Evolutionary conservation across 768 basidiomycete species (phyloP), one percentile per base, ranked within the genome.

Genomic region (Rhodotorula sphaerocarpa): DNA sequence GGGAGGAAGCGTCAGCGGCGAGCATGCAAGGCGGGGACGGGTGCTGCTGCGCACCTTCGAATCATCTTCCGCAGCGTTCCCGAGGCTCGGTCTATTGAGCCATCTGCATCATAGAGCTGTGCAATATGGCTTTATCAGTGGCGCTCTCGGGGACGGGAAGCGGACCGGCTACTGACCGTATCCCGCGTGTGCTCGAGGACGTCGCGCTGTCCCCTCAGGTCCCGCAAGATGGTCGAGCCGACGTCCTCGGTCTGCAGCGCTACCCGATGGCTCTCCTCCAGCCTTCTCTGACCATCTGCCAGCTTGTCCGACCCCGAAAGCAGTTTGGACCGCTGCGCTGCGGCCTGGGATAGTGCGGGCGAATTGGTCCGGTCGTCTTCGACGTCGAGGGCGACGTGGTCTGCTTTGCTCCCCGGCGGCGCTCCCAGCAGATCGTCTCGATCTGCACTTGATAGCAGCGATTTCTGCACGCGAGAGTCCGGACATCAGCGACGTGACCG

Each of bases 211-310:
- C 80, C 78, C 57, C 90, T 77, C 66, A 99, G 79, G 74, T 87
- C 90, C 73, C 84, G 75, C 68, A 99, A 74, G 69, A 99, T 96
- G 70, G 90, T 90, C 16, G 90, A 86, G 14, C 95, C 95, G 47
- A 96, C 86, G 73, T 88, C 85, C 77, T 97, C 95, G 18, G 95
- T 96, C 79, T 99, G 93, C 36, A 99, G 77, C 15, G 93, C 93
- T 44, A 97, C 82, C 28, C 90, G 82, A 62, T 95, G 91, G 25
- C 86, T 88, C 63, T 96, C 91, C 68, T 90, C 85, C 56, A 99
- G 75, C 44, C 95, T 80, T 64, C 85, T 81, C 3, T 85, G 81
- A 3, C 93, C 91, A 70, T 95, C 88, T 69, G 88, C 86, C 33
- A 99, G 78, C 50, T 85, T 77, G 52, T 84, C 75, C 0, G 87